Conservation (phyloP, 345 rosid species). For the Linum trigynum region DNA sequence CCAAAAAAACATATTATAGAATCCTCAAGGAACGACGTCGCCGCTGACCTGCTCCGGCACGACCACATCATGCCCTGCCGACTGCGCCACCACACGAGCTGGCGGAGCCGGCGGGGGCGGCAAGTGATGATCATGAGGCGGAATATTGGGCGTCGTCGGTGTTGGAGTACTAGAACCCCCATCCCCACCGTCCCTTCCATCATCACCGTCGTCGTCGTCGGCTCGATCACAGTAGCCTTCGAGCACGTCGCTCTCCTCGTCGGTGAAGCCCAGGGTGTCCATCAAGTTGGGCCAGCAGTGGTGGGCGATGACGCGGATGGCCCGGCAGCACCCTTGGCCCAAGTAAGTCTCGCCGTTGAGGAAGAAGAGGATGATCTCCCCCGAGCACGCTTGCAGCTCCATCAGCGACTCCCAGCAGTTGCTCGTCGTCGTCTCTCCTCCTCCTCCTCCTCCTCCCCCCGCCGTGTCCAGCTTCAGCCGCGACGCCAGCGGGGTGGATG, state of each 20-base stretch:
- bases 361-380: conserved; percentile 63
- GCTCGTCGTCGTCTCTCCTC: conserved; percentile 5
- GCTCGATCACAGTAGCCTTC: conserved; percentile 54
- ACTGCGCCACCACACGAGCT: not conserved
- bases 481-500: not conserved
- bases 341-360: conserved; percentile 60
- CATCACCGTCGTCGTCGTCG: not conserved
- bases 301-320: conserved; percentile 36
- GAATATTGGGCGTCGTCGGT: too few species aligned
- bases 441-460: too few species aligned
- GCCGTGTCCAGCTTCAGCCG: not conserved
- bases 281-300: conserved; percentile 65
- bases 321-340: conserved; percentile 56
- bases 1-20: too few species aligned
- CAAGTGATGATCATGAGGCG: not conserved
- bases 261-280: conserved; percentile 48
- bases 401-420: conserved; percentile 68
- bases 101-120: not conserved
- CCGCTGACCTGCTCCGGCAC: too few species aligned
- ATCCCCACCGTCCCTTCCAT: not conserved
- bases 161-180: too few species aligned
- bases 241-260: conserved; percentile 54
- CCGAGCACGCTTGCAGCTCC: conserved; percentile 68
- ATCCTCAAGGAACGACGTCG: too few species aligned
- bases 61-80: too few species aligned